A percentile compares a stretch with the other conserved stretches of the same genome.
phyloP scores from a whole-genome alignment of 495 filamentous ascomycete species.

The Penicillium paxilli region DNA sequence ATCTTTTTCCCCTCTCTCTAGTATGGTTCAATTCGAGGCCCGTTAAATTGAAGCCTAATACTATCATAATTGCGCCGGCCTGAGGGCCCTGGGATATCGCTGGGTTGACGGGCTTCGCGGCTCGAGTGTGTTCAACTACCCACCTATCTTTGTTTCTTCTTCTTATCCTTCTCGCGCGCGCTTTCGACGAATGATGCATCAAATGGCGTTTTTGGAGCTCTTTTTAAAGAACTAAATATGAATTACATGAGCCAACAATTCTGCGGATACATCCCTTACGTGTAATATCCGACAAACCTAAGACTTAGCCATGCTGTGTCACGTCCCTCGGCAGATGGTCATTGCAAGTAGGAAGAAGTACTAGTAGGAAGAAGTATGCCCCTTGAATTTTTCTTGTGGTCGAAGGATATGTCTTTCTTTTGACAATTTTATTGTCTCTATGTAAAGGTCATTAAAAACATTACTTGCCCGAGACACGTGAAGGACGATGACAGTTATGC shows the following conservation, averaged over 20 bases:
- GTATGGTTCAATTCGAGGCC: slow-evolving; percentile 98
- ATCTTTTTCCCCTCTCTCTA: slow-evolving; percentile 32
- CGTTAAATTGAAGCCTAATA: slow-evolving; percentile 47
- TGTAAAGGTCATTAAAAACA: no score
- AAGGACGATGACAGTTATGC: no score
- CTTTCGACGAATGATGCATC: slow-evolving; percentile 27
- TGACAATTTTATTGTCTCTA: no score
- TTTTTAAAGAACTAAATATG: slow-evolving; percentile 6
- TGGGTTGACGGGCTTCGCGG: slow-evolving; percentile 15
- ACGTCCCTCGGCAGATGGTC: neutral
- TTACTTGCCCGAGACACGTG: no score
- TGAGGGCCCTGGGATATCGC: neutral
- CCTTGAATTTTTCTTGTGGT: neutral
- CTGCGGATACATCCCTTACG: neutral
- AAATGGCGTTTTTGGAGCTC: slow-evolving; percentile 33
- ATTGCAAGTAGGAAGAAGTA: neutral
- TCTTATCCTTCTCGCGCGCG: slow-evolving; percentile 2
- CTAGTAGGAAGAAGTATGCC: no score
- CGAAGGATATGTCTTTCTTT: no score
- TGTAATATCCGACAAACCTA: neutral
- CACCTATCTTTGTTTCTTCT: slow-evolving; percentile 11
- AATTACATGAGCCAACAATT: slow-evolving; percentile 9
- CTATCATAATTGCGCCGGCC: neutral
- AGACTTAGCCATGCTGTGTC: neutral
- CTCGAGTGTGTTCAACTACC: neutral